These are phyloP conservation scores for Botrytis aclada DNA, from an alignment of 2,329 filamentous ascomycete species.

Conservation along the genomic window DNA sequence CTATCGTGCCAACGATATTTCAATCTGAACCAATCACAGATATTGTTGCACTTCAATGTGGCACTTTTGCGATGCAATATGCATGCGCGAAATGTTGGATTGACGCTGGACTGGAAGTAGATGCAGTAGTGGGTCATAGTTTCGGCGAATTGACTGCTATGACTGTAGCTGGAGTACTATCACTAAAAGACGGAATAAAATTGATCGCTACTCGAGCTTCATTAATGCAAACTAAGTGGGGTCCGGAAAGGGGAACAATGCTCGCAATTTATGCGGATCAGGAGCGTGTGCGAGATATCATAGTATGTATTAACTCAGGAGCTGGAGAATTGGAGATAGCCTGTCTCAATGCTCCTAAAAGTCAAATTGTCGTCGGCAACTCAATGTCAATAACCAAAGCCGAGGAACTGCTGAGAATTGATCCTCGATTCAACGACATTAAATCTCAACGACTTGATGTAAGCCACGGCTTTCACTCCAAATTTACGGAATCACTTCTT, in stretches of 20 bases:
- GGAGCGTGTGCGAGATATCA: not conserved
- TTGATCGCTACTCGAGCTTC: constrained; percentile 37
- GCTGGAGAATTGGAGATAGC: not conserved
- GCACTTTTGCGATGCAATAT: constrained; percentile 27
- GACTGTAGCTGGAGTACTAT: constrained; percentile 28
- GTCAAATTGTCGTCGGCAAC: not conserved
- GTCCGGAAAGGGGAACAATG: not conserved
- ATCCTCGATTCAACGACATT: constrained; percentile 26
- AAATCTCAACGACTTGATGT: constrained; percentile 29
- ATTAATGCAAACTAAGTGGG: constrained; percentile 31
- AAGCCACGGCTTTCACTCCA: constrained; percentile 30
- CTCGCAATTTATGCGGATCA: not conserved
- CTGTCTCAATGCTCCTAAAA: not conserved
- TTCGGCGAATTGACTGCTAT: constrained; percentile 42
- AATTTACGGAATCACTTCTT: constrained; percentile 17
- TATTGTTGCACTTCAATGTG: constrained; percentile 22
- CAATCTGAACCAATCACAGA: constrained; percentile 17
- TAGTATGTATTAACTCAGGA: not conserved
- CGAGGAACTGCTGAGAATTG: constrained; percentile 19
- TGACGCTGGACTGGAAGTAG: constrained; percentile 20
- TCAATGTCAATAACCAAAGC: not conserved
- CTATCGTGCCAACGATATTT: constrained; percentile 26
- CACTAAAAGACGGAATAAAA: constrained; percentile 19
- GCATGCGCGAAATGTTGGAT: constrained; percentile 27
- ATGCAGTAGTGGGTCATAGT: constrained; percentile 39